These are phyloP conservation scores for Candida sonorensis DNA, from an alignment of 805 yeast species.

Conservation along the genomic window DNA sequence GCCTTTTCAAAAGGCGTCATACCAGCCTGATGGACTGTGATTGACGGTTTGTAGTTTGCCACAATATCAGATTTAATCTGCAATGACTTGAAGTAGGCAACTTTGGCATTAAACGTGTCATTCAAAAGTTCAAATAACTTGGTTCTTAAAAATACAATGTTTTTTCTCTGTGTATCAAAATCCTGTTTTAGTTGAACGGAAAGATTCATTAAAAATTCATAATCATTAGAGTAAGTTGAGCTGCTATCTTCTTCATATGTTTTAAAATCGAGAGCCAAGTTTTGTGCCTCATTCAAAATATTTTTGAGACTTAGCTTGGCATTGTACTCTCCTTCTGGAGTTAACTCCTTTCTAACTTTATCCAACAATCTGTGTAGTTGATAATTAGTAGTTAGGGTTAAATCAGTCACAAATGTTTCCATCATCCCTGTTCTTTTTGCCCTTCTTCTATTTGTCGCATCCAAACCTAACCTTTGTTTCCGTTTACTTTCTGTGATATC, in stretches of 20 bases:
- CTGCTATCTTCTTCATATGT: slow-evolving; percentile 17
- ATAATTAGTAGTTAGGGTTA: slow-evolving; percentile 20
- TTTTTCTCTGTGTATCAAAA: slow-evolving; percentile 37
- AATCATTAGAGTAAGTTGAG: slow-evolving; percentile 8
- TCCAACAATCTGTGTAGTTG: slow-evolving; percentile 26
- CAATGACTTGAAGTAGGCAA: slow-evolving; percentile 75
- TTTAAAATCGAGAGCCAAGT: slow-evolving; percentile 21
- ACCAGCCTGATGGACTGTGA: slow-evolving; percentile 3
- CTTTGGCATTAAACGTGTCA: slow-evolving; percentile 67
- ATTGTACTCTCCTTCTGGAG: slow-evolving; percentile 28
- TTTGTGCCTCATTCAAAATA: slow-evolving; percentile 16
- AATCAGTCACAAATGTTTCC: slow-evolving; percentile 8
- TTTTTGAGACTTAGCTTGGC: slow-evolving; percentile 22
- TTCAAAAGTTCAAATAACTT: slow-evolving; percentile 49
- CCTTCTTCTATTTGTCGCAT: background rate
- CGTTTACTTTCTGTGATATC: slow-evolving; percentile 9
- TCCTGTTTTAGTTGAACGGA: slow-evolving; percentile 21
- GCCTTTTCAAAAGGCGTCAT: slow-evolving; percentile 19
- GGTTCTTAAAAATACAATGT: slow-evolving; percentile 33
- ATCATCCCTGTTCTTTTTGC: slow-evolving; percentile 7
- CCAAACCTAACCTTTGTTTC: slow-evolving; percentile 1
- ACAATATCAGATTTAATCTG: slow-evolving; percentile 86
- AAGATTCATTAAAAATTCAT: slow-evolving; percentile 10
- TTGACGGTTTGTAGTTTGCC: slow-evolving; percentile 35
- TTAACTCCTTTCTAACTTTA: slow-evolving; percentile 22